Base-by-base conservation (phyloP, 2,329 filamentous ascomycete species). In the Pestalotiopsis sp. region DNA sequence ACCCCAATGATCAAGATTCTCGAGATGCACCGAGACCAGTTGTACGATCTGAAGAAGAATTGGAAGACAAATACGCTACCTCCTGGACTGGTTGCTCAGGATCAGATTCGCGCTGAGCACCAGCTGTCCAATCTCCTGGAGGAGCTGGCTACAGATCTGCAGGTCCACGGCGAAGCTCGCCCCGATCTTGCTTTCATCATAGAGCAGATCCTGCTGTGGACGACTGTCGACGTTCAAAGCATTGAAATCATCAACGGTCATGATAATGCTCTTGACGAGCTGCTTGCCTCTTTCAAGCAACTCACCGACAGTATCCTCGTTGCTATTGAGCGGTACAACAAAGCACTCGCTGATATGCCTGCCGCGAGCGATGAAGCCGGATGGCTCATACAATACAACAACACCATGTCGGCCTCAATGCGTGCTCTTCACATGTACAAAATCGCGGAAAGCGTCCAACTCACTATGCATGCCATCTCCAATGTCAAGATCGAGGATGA, bases 301-400 rank as follows among this genome's bases (percentile, higher is more conserved):
- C 83, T 92, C n/a, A 88, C 91, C 61, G 93, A 97, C 78, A 88
- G 89, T 64, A 87, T 95, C 36, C 89, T 98, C 2, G 92, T 95
- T 45, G 91, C 92, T 1, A 86, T 97, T 62, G 94, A 98, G 78
- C 89, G 91, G 71, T 86, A 92, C 61, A 87, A 89, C 69, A 88
- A 87, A 70, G 81, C 85, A 2, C 81, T 89, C 9, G 79, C 83
- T 12, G 82, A 83, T 3, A 81, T 91, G 1, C 90, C 91, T 1
- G 77, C 80, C 4, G 88, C 90, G 1, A 83, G 84, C 1, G 90
- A 93, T 41, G 89, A 92, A 58, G 74, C 84, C 1, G 84, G 86
- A 2, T 94, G 92, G 90, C 79, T 95, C 9, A 78, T 87, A 1
- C 84, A 84, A 59, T 84, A 88, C 70, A 86, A 85, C 69, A 84